Base-by-base conservation (phyloP, 1,284 basidiomycete genomes). In the Vanrija sp. region DNA sequence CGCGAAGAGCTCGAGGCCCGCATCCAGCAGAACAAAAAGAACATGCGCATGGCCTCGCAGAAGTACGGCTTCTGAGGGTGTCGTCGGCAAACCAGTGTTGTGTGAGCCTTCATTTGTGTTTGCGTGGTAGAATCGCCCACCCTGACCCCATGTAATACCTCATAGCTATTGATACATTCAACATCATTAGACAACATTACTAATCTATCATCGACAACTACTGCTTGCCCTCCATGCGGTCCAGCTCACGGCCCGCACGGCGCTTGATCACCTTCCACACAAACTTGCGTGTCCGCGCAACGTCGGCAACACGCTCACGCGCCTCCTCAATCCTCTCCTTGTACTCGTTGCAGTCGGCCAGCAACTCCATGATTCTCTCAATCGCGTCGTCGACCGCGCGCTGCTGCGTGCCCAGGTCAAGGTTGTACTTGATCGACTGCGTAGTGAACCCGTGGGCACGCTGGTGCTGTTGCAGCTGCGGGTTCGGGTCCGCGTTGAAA, bases 301-400 rank as follows among this genome's bases (percentile, higher is more conserved):
- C 74, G 54, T 78, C 76, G 19, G 78, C 78, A 0, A 80, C 69
- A 26, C 79, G 62, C 58, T 75, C 72, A 34, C 80, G 69, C 1
- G 80, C 77, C 67, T 81, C 80, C 48, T 80, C 78, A 23, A 81
- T 64, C 14, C 80, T 67, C 52, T 78, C 77, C 52, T 79, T 77
- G 63, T 80, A 81, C 67, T 81, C 80, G 18, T 73, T 68, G 46
- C 78, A 79, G 62, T 81, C 80, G 19, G 76, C 74, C 12, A 78
- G 67, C 38, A 81, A 65, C 59, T 81, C 80, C 52, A 65, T 58
- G 26, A 77, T 69, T 43, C 74, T 63, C 52, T 76, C 75, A 12
- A 76, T 53, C 3, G 75, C 74, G 49, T 75, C 74, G 54, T 75
- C 73, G 8, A 74, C 72, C 2, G 75, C 74, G 29, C 63, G 53